Evolutionary conservation across 306 rosid genomes (phyloP).

Genomic region (Medicago ruthenica): DNA sequence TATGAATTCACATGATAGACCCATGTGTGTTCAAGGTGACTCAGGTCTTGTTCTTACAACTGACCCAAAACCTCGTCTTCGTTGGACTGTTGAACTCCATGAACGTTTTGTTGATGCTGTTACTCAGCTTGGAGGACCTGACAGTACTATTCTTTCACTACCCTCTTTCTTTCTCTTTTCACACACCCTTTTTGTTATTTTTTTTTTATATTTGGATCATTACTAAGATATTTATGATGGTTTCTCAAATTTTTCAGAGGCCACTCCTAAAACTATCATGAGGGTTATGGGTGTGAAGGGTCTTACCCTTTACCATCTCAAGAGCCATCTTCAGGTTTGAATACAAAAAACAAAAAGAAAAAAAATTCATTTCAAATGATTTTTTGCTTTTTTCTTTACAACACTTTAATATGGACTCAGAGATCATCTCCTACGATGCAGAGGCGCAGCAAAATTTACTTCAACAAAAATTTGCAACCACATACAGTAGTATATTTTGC

Average conservation of each 20-base stretch:
- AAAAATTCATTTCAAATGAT: slow-evolving; percentile 29
- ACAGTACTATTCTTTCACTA: slow-evolving; percentile 58
- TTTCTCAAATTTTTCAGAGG: slow-evolving; percentile 61
- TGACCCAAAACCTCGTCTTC: slow-evolving; percentile 97
- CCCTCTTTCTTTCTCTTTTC: background rate
- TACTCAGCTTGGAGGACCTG: slow-evolving; percentile 98
- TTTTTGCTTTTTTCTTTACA: slow-evolving; percentile 29
- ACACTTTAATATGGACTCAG: slow-evolving; percentile 24
- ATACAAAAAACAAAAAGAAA: slow-evolving; percentile 31
- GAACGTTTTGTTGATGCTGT: slow-evolving; percentile 99
- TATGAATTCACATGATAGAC: slow-evolving; percentile 98
- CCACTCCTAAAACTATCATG: slow-evolving; percentile 99
- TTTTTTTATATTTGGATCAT: background rate
- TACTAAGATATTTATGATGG: background rate
- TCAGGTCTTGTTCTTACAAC: slow-evolving; percentile 99
- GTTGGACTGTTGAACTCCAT: slow-evolving; percentile 98
- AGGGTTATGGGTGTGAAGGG: slow-evolving; percentile 99
- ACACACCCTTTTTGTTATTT: background rate
- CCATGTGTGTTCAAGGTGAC: slow-evolving; percentile 97
- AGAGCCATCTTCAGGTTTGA: slow-evolving; percentile 98
- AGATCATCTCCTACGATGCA: background rate
- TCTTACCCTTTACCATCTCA: slow-evolving; percentile 99
- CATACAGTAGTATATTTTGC: background rate
- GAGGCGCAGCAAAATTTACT: background rate
- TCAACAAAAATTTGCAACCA: background rate